Percentiles rank a stretch among this genome's conserved stretches.
These are phyloP conservation scores for Colletotrichum sojae DNA, from an alignment of 2,329 filamentous ascomycete genomes.

Conservation along the genomic window DNA sequence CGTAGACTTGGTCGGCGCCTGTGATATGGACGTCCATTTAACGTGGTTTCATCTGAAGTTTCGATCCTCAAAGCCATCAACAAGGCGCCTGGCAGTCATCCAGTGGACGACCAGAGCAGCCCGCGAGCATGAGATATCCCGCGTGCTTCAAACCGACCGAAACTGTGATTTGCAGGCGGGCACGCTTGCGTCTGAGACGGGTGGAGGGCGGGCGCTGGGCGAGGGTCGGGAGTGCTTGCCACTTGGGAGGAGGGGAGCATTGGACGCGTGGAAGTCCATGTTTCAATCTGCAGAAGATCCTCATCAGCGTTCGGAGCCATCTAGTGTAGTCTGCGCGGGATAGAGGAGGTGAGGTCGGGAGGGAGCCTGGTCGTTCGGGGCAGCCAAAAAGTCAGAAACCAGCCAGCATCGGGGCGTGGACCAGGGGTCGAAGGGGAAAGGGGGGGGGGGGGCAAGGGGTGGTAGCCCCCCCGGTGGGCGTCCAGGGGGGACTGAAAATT, in stretches of 20 bases:
- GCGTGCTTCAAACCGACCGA: conserved; percentile 33
- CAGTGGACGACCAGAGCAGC: conserved; percentile 7
- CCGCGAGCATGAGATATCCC: conserved; percentile 26
- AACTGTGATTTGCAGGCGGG: conserved; percentile 31
- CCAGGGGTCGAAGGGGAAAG: conserved; percentile 9
- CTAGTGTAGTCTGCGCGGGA: conserved; percentile 21
- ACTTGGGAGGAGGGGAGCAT: background rate
- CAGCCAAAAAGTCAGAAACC: conserved; percentile 3
- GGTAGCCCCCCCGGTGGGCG: no score
- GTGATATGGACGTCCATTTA: conserved; percentile 24
- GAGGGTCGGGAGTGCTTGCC: conserved; percentile 6
- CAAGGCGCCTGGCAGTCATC: conserved; percentile 1
- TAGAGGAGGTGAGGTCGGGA: conserved; percentile 25
- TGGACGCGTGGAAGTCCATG: conserved; percentile 36
- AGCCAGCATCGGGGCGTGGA: conserved; percentile 11
- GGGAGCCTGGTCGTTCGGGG: conserved; percentile 16
- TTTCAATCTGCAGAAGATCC: conserved; percentile 36
- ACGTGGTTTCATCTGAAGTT: conserved; percentile 35
- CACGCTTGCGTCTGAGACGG: conserved; percentile 35
- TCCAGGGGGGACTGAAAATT: conserved; percentile 24
- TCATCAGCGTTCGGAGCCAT: conserved; percentile 8
- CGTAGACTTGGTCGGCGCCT: conserved; percentile 17
- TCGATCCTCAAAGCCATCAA: conserved; percentile 24
- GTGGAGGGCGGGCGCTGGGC: conserved; percentile 27
- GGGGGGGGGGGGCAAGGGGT: background rate